Base-by-base conservation (phyloP, 495 filamentous ascomycete genomes). In the Pseudotulostoma volvatum region DNA sequence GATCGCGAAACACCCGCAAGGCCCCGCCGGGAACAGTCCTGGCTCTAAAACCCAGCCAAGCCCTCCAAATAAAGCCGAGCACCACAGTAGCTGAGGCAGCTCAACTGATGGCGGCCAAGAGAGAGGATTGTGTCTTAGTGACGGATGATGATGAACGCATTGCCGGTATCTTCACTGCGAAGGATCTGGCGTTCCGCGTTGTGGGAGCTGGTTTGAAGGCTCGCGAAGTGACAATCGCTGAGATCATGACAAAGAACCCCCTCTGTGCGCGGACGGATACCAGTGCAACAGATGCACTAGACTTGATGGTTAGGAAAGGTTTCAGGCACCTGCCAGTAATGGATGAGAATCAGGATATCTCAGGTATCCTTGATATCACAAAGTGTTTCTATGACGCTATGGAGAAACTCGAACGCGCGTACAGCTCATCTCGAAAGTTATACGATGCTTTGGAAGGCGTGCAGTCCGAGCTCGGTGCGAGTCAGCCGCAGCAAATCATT, bases 341-440 rank as follows among this genome's bases (percentile, higher is more conserved):
- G 90, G 90, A 97, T 57, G 90, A 97, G 68, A 94, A 96, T 60
- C 88, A 96, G 55, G 86, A 97, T 53, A 97, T 97, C 41, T 94
- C 88, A 13, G 90, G 90, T 62, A 86, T 97, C 44, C 69, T 97
- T 33, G 90, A 97, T 66, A 97, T 97, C 52, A 97, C 90, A 18
- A 97, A 96, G 61, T 97, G 90, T 63, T 97, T 97, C 62, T 97
- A 97, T 57, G 90, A 97, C 64, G 90, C 90, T 31, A 97, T 97
- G 90, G 90, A 97, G 66, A 97, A 97, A 62, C 59, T 97, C 42
- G 90, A 97, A 59, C 77, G 90, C 34, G 92, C 90, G 14, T 97
- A 97, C 58, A 81, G 82, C 52, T 96, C 92, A 30, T 96, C 92
- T 11, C 71, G 88, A 33, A 90, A 94, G 55, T 70, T 97, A 9